Base-by-base conservation (phyloP, 129 eudicot species). In the Sambucus nigra region DNA sequence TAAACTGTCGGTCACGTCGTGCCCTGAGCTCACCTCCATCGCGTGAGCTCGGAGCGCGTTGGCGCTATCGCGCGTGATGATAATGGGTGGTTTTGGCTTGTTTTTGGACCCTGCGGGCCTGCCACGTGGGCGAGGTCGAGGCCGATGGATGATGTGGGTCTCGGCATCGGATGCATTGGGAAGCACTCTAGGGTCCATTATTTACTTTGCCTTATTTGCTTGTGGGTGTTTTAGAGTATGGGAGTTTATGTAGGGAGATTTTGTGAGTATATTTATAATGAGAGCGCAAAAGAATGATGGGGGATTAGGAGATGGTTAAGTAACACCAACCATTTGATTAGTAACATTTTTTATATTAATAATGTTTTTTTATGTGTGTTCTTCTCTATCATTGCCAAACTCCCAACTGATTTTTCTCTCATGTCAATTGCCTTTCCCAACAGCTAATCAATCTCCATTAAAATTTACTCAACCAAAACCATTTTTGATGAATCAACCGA, bases 71-170 rank as follows among this genome's bases (percentile, higher is more conserved):
- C 79, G 55, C 45, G 91, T 77, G 38, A 81, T 71, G 50, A 81
- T 73, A 39, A 81, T 81, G 47, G 91, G 91, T 3, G 81, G 81
- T 32, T 81, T 77, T 13, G 83, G 88, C 73, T 81, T 81, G 78
- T 81, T 81, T 60, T 81, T 81, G 39, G 83, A 81, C 47, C 84
- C 89, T 1, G 84, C 78, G 0, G 91, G 91, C 71, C 91, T 52
- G 40, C 91, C 91, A 14, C 91, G 76, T n/a, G 91, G 78, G 62
- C 81, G 70, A 19, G n/a, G n/a, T 47, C 64, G 60, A 26, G 59
- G 53, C 31, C 42, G 25, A 28, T 53, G 54, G 41, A 25, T 28
- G 33, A 50, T 32, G 44, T 14, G 39, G 24, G 52, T 19, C 0
- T 52, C 69, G n/a, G n/a, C n/a, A n/a, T n/a, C n/a, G n/a, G n/a